These are phyloP conservation scores for Leptographium lundbergii DNA, from an alignment of 2,329 filamentous ascomycete genomes.

Conservation along the genomic window DNA sequence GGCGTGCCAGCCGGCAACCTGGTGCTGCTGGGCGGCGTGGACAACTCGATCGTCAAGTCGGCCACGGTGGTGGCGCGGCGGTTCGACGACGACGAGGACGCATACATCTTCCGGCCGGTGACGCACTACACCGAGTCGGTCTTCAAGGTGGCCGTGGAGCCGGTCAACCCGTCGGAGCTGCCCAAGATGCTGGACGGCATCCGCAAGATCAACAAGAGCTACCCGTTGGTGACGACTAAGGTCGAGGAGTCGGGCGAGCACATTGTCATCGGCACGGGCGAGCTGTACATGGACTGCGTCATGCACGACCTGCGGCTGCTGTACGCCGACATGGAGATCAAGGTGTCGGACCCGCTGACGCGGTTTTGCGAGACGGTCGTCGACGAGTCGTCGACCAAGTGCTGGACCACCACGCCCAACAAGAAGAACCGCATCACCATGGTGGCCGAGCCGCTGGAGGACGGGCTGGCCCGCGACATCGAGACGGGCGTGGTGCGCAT, in stretches of 20 bases:
- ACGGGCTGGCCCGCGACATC: conserved; percentile 90
- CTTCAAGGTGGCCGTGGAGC: conserved; percentile 94
- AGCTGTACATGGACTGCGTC: conserved; percentile 99
- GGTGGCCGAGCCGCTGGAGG: conserved; percentile 90
- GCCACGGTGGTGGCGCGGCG: conserved; percentile 76
- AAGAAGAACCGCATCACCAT: conserved; percentile 99
- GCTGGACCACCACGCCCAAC: conserved; percentile 94
- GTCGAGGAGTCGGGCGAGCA: conserved; percentile 98
- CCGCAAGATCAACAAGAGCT: conserved; percentile 95
- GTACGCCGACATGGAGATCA: conserved; percentile 99
- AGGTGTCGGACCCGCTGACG: conserved; percentile 94
- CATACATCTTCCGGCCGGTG: conserved; percentile 88
- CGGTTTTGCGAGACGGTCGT: conserved; percentile 97
- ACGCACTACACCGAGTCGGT: conserved; percentile 95
- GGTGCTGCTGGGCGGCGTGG: conserved; percentile 82
- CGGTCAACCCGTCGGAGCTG: conserved; percentile 92
- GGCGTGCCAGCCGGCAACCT: conserved; percentile 90
- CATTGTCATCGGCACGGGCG: conserved; percentile 85
- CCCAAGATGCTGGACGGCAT: conserved; percentile 98
- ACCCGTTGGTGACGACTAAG: conserved; percentile 89
- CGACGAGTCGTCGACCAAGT: conserved; percentile 94
- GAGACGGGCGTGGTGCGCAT: conserved; percentile 84
- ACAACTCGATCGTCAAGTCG: conserved; percentile 97
- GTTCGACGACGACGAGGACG: conserved; percentile 77
- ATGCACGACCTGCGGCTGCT: conserved; percentile 82